These are phyloP conservation scores for Penicillium goetzii DNA, from an alignment of 495 filamentous ascomycete species.

Conservation along the genomic window DNA sequence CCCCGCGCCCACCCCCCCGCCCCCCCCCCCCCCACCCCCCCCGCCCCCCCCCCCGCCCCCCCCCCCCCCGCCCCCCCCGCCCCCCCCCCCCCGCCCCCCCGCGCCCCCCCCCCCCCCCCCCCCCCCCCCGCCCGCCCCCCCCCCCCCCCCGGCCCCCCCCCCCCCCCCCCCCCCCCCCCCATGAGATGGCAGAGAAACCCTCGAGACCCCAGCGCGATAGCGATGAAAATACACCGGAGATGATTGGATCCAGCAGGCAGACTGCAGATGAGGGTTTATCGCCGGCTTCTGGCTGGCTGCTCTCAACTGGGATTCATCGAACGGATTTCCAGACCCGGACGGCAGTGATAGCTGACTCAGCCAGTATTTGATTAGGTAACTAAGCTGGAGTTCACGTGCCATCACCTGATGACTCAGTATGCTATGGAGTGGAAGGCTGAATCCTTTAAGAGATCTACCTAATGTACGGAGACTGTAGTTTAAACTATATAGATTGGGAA, in stretches of 20 bases:
- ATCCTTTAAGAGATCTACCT: background rate
- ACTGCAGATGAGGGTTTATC: constrained; percentile 25
- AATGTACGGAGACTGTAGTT: no score
- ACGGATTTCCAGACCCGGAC: constrained; percentile 11
- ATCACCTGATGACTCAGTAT: background rate
- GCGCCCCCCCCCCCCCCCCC: no score
- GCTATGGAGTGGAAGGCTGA: background rate
- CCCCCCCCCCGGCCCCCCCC: no score
- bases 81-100: no score
- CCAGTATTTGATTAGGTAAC: background rate
- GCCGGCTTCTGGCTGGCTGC: constrained; percentile 31
- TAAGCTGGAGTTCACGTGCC: background rate
- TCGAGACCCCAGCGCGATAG: background rate
- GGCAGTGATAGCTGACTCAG: constrained; percentile 24
- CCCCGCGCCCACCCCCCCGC: no score
- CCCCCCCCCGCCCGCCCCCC: no score
- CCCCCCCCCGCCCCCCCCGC: no score
- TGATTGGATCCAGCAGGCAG: constrained; percentile 26
- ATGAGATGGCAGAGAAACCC: background rate
- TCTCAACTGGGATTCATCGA: background rate
- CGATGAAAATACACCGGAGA: constrained; percentile 8
- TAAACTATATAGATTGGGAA: background rate
- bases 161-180: no score
- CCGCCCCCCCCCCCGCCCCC: no score
- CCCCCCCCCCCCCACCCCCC: no score